phyloP scores from a whole-genome alignment of 768 basidiomycete genomes.

The Leccinum rimulosum region DNA sequence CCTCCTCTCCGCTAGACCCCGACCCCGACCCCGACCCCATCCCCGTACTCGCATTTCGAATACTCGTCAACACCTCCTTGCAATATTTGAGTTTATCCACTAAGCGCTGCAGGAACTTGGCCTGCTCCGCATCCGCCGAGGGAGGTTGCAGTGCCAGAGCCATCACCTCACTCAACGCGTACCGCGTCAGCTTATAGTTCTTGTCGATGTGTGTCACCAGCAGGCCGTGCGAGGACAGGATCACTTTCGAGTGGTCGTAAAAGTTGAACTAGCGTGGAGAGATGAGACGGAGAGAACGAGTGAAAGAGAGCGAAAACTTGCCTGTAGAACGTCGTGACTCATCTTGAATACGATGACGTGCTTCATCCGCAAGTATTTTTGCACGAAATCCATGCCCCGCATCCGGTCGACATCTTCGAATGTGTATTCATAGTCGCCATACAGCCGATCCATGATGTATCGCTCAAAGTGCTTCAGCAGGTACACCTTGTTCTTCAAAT shows the following conservation, averaged over 20 bases:
- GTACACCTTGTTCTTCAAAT: constrained; percentile 88
- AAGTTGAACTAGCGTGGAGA: constrained; percentile 82
- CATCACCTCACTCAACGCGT: constrained; percentile 72
- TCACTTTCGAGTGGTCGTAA: constrained; percentile 94
- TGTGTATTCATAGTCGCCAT: constrained; percentile 81
- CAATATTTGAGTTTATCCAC: constrained; percentile 84
- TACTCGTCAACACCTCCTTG: constrained; percentile 77
- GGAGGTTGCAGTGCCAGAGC: constrained; percentile 43
- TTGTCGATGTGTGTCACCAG: constrained; percentile 90
- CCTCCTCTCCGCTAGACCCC: constrained; percentile 4
- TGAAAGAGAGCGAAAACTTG: constrained; percentile 32
- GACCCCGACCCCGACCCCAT: constrained; percentile 33
- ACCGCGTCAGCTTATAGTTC: constrained; percentile 73
- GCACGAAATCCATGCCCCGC: constrained; percentile 92
- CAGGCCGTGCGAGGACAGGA: constrained; percentile 78
- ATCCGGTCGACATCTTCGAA: constrained; percentile 65
- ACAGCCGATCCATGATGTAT: constrained; percentile 91
- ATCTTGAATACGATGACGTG: constrained; percentile 96
- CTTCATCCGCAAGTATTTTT: constrained; percentile 95
- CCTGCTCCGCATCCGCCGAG: constrained; percentile 48
- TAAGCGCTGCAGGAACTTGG: constrained; percentile 61
- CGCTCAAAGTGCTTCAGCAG: constrained; percentile 90
- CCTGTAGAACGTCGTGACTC: constrained; percentile 95
- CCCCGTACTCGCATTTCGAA: constrained; percentile 55
- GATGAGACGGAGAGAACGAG: background rate